Evolutionary conservation across 192 early-diverging fungal genomes (phyloP), one percentile per base, ranked within the genome.

Genomic region (Coemansia sp.): DNA sequence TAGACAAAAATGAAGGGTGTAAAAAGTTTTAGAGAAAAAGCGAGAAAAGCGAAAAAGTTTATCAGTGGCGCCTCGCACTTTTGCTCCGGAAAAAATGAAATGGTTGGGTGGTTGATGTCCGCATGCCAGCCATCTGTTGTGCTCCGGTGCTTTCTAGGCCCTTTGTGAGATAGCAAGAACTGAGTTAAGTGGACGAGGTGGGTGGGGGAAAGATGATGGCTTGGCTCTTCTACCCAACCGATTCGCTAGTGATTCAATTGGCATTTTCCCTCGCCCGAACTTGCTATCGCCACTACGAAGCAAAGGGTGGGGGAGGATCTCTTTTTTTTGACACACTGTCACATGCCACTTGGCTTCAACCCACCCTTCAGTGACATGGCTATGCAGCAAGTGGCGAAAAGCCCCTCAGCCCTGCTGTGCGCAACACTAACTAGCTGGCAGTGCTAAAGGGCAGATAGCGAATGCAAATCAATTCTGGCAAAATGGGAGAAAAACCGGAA

Each of bases 31-130:
- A 43, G 34, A 43, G 26, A 57, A 48, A 39, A 10, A 33, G 43
- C 37, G 57, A 61, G n/a, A 64, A 39, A 16, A 6, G 45, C 10
- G 11, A 26, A 51, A 60, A 60, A 39, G 14, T 28, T 20, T 60
- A 45, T 45, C 43, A 21, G 43, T 6, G 18, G 43, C 43, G 43
- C 43, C n/a, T 45, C 43, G 43, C 20, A 20, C 43, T 45, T 16
- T 42, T 16, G 13, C 43, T 20, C 7, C 43, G 18, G 43, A 45
- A 45, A 45, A 18, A 45, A 31, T 9, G 43, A 45, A 20, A 20
- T 45, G 43, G 43, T 45, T 45, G 43, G 43, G 43, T 45, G 43
- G 43, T 45, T 45, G 43, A 18, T 45, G 43, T 45, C 43, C 43
- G 43, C 43, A 45, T 45, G 43, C 9, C 43, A 45, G 18, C 43